Base-by-base conservation (phyloP, 495 filamentous ascomycete genomes). In the Physcia stellaris region DNA sequence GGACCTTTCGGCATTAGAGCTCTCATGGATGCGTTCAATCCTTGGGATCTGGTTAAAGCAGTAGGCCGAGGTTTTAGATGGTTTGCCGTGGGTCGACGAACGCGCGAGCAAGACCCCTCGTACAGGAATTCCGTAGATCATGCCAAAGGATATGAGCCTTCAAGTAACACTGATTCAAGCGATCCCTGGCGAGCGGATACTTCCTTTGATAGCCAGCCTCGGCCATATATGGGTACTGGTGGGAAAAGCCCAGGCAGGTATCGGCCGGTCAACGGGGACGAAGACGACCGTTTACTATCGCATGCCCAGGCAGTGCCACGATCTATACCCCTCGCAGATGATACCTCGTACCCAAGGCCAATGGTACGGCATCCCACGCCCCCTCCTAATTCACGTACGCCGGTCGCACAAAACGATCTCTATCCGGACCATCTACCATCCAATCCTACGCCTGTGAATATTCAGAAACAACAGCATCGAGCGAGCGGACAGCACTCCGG, bases 21-120 rank as follows among this genome's bases (percentile, higher is more conserved):
- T 9, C 57, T 88, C 3, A 49, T 63, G 15, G 77, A 88, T 44
- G 77, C 83, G 4, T 72, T 90, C 60, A 92, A 92, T 50, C 69
- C 82, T 15, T 80, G 83, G 72, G 86, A 94, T 51, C 66, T 94
- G 27, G 48, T 86, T 39, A 88, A 85, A 57, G 81, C 80, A 7
- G 67, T 80, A 24, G 79, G 75, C 6, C 71, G 86, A 17, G 77
- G 81, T 17, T 77, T 83, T 45, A 71, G 76, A 44, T 94, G 86
- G 86, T 56, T 90, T 13, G 73, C 86, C 32, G 74, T 85, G 7
- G 83, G 86, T 24, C 64, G 70, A 27, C 77, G 74, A 51, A 61
- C 51, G 32, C 61, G 75, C 23, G 62, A 55, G 28, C 32, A 62
- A 28, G 75, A 79, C 42, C 46, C 56, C 15, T 70, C 63, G 34